These are phyloP conservation scores for Backusella sp. DNA, from an alignment of 192 early-diverging fungal species.

Conservation along the genomic window DNA sequence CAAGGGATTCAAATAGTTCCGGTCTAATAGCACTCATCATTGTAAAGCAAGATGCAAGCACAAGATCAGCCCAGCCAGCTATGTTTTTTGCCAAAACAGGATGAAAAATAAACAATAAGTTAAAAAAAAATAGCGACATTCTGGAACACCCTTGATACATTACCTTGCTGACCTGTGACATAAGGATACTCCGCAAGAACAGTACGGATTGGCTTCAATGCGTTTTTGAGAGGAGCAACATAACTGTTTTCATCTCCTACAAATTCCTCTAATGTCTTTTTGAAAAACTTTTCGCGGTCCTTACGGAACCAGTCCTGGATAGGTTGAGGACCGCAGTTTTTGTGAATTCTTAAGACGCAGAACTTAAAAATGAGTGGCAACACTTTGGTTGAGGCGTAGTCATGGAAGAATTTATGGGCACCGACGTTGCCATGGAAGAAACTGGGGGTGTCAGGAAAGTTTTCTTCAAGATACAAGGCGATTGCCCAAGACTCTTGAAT, in stretches of 20 bases:
- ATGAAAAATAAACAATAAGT: not conserved
- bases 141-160: not conserved
- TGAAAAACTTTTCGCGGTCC: slow-evolving; percentile 39
- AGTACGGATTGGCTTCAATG: slow-evolving; percentile 21
- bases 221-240: slow-evolving; percentile 26
- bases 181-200: slow-evolving; percentile 27
- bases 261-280: slow-evolving; percentile 30
- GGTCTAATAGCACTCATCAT: slow-evolving; percentile 33
- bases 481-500: slow-evolving; percentile 55
- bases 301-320: slow-evolving; percentile 37
- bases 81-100: not conserved
- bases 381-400: slow-evolving; percentile 35
- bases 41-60: slow-evolving; percentile 34
- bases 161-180: slow-evolving; percentile 43
- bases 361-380: slow-evolving; percentile 29
- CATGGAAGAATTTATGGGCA: slow-evolving; percentile 41
- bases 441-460: slow-evolving; percentile 49
- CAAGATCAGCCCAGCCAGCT: slow-evolving; percentile 46
- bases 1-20: slow-evolving; percentile 33
- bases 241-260: slow-evolving; percentile 25
- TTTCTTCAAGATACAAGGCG: slow-evolving; percentile 56
- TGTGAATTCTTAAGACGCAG: slow-evolving; percentile 30
- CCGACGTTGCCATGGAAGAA: slow-evolving; percentile 39
- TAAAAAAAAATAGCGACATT: not conserved
- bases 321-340: slow-evolving; percentile 19